Evolutionary conservation across 768 basidiomycete species (phyloP), one percentile per base, ranked within the genome.

Genomic region (Rhizopogon sp.): DNA sequence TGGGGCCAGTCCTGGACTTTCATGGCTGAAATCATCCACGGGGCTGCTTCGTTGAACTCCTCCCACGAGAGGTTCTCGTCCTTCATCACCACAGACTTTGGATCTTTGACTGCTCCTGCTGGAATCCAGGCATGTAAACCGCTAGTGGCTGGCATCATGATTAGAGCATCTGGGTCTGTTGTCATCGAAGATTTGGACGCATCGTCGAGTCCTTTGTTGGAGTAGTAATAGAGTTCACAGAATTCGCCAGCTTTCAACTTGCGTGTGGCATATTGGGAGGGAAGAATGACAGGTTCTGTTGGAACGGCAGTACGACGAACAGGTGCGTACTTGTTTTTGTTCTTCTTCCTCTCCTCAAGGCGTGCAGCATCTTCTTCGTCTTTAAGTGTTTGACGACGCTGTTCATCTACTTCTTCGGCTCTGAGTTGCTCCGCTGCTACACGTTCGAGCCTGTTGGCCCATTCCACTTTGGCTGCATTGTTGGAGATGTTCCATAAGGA

Each of bases 11-110:
- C 50, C 0, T 45, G 50, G 3, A n/a, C 20, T 2, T 16, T 37
- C 33, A 60, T 60, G 29, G 58, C 47, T 1, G 42, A 28, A 6
- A 60, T 52, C 56, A 62, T 60, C 1, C 43, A 20, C 5, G 60
- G 50, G 3, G 39, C n/a, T 1, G 60, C 57, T 7, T 54, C 28
- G 22, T 33, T 39, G 43, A 60, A 62, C 5, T 60, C 54, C 6
- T 60, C 55, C 52, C 54, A 62, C 0, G 22, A 14, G 1, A 60
- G 37, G 49, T 53, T 16, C n/a, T 53, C 31, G 29, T 61, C 60
- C 6, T 46, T 43, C 1, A 45, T 31, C 0, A 54, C 31, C 0
- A 9, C 6, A 13, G 41, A 16, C 14, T 52, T 53, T 5, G 49
- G 44, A 7, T 59, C 56, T 20, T 35, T 53, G 33, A 54, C n/a